A percentile compares a stretch with the other conserved stretches of the same genome.
Conservation (phyloP, 768 basidiomycete species). For the Agaricus blazei region DNA sequence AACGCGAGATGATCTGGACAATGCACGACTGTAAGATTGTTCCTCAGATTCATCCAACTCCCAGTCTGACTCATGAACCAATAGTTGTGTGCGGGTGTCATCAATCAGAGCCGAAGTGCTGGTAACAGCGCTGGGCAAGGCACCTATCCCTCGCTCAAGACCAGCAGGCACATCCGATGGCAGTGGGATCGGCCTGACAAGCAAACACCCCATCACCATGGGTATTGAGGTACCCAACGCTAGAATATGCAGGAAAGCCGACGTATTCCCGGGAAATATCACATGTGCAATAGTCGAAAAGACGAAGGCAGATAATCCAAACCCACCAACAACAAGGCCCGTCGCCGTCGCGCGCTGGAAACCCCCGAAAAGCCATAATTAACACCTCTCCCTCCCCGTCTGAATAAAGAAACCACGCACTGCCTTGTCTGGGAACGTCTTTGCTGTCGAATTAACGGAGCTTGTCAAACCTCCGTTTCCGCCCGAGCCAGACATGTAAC, state of each 20-base stretch:
- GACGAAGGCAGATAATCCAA: conserved; percentile 87
- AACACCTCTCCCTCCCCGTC: not conserved
- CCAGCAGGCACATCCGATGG: conserved; percentile 26
- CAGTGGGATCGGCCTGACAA: conserved; percentile 66
- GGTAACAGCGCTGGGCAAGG: conserved; percentile 4
- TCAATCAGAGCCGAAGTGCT: conserved; percentile 9
- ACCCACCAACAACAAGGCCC: conserved; percentile 78
- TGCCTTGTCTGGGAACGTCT: conserved; percentile 67
- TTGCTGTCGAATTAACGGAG: conserved; percentile 80
- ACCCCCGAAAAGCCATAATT: not conserved
- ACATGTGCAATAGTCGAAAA: conserved; percentile 75
- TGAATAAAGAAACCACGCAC: conserved; percentile 34
- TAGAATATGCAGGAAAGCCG: conserved; percentile 70
- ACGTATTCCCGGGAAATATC: conserved; percentile 73
- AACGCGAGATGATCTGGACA: not conserved
- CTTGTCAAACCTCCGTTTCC: conserved; percentile 67
- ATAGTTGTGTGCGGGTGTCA: conserved; percentile 9
- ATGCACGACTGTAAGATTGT: not conserved
- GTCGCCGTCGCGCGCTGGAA: conserved; percentile 68
- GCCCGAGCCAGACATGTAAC: conserved; percentile 73
- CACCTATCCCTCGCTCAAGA: conserved; percentile 12
- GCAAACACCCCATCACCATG: conserved; percentile 73
- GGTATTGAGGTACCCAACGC: conserved; percentile 74
- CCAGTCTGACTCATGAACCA: conserved; percentile 14
- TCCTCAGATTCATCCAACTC: conserved; percentile 2